A percentile compares a stretch with the other conserved stretches of the same genome.
phyloP scores from a whole-genome alignment of 768 basidiomycete species.

The Cytidiella melzeri region DNA sequence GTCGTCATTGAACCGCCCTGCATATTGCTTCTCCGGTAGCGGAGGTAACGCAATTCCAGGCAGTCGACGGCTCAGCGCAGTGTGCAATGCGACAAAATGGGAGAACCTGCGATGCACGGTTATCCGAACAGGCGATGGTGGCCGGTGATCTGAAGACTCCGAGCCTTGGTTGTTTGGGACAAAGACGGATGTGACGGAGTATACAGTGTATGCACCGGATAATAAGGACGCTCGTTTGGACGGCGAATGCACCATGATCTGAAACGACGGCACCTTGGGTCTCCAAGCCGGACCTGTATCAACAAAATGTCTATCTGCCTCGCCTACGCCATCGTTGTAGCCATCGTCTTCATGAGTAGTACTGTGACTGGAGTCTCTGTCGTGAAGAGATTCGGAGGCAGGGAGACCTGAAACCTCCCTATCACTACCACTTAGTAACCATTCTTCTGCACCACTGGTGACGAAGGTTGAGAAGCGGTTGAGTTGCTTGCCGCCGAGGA shows the following conservation, averaged over 20 bases:
- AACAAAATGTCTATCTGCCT: slow-evolving; percentile 66
- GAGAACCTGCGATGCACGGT: slow-evolving; percentile 82
- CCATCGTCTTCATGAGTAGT: slow-evolving; percentile 25
- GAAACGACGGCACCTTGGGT: slow-evolving; percentile 65
- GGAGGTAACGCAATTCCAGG: slow-evolving; percentile 77
- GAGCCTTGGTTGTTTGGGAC: slow-evolving; percentile 23
- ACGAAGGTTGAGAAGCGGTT: slow-evolving; percentile 87
- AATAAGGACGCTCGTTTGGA: slow-evolving; percentile 64
- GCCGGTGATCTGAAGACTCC: slow-evolving; percentile 17
- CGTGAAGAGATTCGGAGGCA: slow-evolving; percentile 11
- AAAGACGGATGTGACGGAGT: slow-evolving; percentile 74
- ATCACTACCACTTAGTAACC: slow-evolving; percentile 61
- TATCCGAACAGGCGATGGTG: slow-evolving; percentile 43
- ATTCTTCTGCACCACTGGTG: slow-evolving; percentile 80
- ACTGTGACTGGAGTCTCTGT: slow-evolving; percentile 24
- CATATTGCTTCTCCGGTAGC: slow-evolving; percentile 80
- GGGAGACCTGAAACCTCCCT: slow-evolving; percentile 25
- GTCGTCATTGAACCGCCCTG: slow-evolving; percentile 71
- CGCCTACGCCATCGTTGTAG: slow-evolving; percentile 21
- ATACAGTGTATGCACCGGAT: slow-evolving; percentile 69
- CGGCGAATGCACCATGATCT: slow-evolving; percentile 73
- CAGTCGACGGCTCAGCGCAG: slow-evolving; percentile 58
- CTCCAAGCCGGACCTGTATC: slow-evolving; percentile 71
- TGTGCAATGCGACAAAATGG: slow-evolving; percentile 75
- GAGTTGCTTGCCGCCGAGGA: slow-evolving; percentile 71